Percentiles rank a stretch among this genome's conserved stretches.
These are phyloP conservation scores for Arabidopsis lyrata DNA, from an alignment of 441 rosid species.

Conservation along the genomic window DNA sequence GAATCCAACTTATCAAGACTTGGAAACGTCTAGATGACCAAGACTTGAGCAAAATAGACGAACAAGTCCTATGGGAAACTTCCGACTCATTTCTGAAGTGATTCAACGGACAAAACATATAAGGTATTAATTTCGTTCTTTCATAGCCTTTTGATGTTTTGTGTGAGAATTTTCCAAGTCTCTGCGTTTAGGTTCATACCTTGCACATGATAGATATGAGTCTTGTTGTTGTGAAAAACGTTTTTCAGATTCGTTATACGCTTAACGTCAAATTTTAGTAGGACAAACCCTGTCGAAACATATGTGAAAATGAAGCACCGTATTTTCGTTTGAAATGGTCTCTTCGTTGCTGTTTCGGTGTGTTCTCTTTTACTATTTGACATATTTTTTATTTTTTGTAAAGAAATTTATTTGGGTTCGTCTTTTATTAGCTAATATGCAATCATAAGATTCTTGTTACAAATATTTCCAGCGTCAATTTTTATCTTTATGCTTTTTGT, in stretches of 20 bases:
- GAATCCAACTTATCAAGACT: constrained; percentile 65
- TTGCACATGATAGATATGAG: constrained; percentile 12
- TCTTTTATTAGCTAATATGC: constrained; percentile 3
- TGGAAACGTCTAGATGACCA: constrained; percentile 89
- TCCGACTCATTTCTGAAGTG: constrained; percentile 24
- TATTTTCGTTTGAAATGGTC: constrained; percentile 10
- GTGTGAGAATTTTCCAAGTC: constrained; percentile 13
- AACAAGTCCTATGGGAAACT: constrained; percentile 76
- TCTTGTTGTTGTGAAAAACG: constrained; percentile 29
- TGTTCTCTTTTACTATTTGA: constrained; percentile 34
- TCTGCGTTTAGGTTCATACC: constrained; percentile 8
- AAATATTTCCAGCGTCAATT: neutral
- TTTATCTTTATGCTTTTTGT: neutral
- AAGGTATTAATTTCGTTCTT: constrained; percentile 19
- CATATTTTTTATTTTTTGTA: neutral
- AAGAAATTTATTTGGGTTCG: neutral
- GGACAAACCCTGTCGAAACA: constrained; percentile 6
- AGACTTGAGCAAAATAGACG: constrained; percentile 71
- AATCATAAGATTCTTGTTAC: neutral
- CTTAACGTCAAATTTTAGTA: neutral
- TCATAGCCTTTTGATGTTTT: constrained; percentile 19
- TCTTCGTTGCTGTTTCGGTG: constrained; percentile 22
- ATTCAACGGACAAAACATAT: neutral
- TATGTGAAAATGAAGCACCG: constrained; percentile 39
- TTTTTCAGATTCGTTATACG: constrained; percentile 30